A percentile compares a stretch with the other conserved stretches of the same genome.
phyloP scores from a whole-genome alignment of 805 yeast genomes.

The Teunomyces stri region DNA sequence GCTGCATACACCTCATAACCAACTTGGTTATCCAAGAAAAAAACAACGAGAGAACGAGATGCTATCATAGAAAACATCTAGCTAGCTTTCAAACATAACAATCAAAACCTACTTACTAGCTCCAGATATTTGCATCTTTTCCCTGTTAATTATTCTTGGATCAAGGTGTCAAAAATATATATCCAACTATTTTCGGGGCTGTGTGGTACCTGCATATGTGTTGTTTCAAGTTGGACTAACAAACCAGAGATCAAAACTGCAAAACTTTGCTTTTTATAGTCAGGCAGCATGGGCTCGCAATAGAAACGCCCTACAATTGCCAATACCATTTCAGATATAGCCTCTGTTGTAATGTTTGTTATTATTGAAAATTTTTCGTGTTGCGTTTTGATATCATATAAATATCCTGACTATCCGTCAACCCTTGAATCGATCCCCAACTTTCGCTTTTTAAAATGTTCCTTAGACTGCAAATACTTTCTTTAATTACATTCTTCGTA shows the following conservation, averaged over 20 bases:
- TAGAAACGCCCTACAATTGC: background rate
- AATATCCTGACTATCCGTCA: background rate
- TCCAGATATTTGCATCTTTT: background rate
- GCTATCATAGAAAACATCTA: too few species aligned
- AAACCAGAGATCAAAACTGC: slow-evolving; percentile 3
- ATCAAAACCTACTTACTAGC: background rate
- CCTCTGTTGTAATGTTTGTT: slow-evolving; percentile 6
- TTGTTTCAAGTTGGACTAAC: background rate
- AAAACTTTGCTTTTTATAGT: background rate
- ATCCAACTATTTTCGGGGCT: background rate
- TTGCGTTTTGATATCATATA: background rate
- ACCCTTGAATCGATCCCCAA: background rate
- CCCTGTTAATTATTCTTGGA: background rate
- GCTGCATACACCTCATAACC: background rate
- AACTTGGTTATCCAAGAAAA: background rate
- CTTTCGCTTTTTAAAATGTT: slow-evolving; percentile 4
- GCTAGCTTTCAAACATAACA: background rate
- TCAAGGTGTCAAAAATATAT: background rate
- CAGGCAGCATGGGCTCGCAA: slow-evolving; percentile 1
- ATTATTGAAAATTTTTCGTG: slow-evolving; percentile 4
- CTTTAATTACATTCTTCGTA: slow-evolving; percentile 5
- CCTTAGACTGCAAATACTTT: slow-evolving; percentile 6
- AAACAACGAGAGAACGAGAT: background rate
- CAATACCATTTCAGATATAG: background rate
- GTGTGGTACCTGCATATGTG: slow-evolving; percentile 1